phyloP scores from a whole-genome alignment of 495 filamentous ascomycete species.

The Penicillium canescens region DNA sequence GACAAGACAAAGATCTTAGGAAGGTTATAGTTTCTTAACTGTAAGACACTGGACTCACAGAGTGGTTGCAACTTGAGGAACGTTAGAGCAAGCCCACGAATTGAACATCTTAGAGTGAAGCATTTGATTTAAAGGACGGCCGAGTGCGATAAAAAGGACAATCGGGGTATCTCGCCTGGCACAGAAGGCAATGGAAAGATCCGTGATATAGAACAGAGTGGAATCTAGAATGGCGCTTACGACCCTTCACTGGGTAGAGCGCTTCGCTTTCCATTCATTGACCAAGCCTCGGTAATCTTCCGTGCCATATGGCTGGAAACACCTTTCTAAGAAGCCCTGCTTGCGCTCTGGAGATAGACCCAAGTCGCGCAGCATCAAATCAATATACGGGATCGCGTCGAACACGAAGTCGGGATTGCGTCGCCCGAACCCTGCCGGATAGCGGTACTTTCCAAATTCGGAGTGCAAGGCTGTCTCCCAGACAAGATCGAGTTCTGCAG shows the following conservation, averaged over 20 bases:
- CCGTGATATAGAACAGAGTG: neutral
- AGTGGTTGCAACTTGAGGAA: too few species aligned
- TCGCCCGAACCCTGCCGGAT: constrained; percentile 62
- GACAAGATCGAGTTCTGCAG: constrained; percentile 27
- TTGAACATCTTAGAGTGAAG: too few species aligned
- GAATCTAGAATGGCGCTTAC: too few species aligned
- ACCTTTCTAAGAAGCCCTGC: constrained; percentile 43
- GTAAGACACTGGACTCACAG: too few species aligned
- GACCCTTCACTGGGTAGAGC: neutral
- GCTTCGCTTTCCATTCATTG: constrained; percentile 50
- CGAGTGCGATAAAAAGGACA: neutral
- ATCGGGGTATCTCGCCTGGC: constrained; percentile 15
- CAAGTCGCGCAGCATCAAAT: constrained; percentile 67
- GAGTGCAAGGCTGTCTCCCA: constrained; percentile 64
- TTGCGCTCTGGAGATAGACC: constrained; percentile 53
- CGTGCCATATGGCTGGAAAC: constrained; percentile 55
- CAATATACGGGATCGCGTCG: constrained; percentile 76
- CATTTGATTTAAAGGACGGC: neutral
- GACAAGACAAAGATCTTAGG: neutral
- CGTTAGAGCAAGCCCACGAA: too few species aligned
- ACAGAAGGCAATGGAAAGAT: constrained; percentile 7
- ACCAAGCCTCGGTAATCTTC: constrained; percentile 63
- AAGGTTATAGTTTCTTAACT: too few species aligned
- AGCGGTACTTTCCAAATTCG: constrained; percentile 69
- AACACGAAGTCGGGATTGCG: constrained; percentile 73